Evolutionary conservation across 208 protist genomes (phyloP).

Genomic region (Strigomonas culicis): DNA sequence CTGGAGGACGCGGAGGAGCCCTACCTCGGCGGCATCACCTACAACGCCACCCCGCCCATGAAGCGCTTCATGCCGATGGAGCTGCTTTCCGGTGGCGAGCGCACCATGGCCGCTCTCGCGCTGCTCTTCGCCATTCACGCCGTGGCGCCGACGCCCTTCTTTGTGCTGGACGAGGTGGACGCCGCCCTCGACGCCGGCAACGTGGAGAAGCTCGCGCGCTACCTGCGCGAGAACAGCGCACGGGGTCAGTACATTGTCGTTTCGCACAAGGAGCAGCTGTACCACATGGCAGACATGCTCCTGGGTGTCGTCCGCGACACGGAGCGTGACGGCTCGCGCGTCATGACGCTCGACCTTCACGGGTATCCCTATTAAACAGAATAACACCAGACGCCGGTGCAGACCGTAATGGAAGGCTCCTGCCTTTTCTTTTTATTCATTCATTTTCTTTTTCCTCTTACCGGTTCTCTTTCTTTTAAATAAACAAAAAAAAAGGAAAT

Average conservation of each 20-base stretch:
- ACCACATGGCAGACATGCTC: slow-evolving; percentile 91
- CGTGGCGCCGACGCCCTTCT: slow-evolving; percentile 96
- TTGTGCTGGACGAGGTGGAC: slow-evolving; percentile 99
- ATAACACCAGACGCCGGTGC: no score
- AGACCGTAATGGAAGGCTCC: no score
- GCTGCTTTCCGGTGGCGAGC: slow-evolving; percentile 98
- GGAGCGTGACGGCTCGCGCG: slow-evolving; percentile 65
- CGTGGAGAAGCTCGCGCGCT: slow-evolving; percentile 94
- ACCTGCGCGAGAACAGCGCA: slow-evolving; percentile 80
- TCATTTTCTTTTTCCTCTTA: slow-evolving; percentile 8
- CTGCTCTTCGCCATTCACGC: slow-evolving; percentile 98
- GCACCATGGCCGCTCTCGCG: slow-evolving; percentile 98
- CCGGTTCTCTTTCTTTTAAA: no score
- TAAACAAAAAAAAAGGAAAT: no score
- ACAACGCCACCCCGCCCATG: slow-evolving; percentile 96
- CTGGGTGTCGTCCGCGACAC: slow-evolving; percentile 96
- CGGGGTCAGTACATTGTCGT: slow-evolving; percentile 97
- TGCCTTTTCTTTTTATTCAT: no score
- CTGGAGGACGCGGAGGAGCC: slow-evolving; percentile 96
- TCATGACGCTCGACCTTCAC: slow-evolving; percentile 89
- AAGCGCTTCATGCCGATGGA: slow-evolving; percentile 98
- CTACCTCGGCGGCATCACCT: slow-evolving; percentile 95
- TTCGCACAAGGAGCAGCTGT: slow-evolving; percentile 98
- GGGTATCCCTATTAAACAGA: slow-evolving; percentile 63
- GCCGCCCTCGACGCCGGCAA: slow-evolving; percentile 98